phyloP scores from a whole-genome alignment of 2,329 filamentous ascomycete genomes.

The Paramyrothecium sp. region DNA sequence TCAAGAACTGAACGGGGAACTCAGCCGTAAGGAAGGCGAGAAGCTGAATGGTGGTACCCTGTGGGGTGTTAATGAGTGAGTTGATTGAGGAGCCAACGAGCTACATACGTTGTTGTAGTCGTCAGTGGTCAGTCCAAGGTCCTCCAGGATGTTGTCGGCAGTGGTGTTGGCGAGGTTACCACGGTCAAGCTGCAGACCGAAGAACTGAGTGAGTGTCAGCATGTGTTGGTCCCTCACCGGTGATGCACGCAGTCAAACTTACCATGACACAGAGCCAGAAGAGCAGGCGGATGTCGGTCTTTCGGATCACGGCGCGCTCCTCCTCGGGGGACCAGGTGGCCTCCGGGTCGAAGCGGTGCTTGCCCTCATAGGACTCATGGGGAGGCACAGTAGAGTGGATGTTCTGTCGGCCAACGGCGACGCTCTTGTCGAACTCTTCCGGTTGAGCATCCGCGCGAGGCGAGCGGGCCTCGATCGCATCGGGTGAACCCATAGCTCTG shows the following conservation, averaged over 20 bases:
- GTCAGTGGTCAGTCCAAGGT: conserved; percentile 44
- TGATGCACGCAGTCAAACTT: conserved; percentile 2
- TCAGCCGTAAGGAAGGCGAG: conserved; percentile 54
- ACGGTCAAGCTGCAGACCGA: conserved; percentile 62
- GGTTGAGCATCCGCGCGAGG: conserved; percentile 19
- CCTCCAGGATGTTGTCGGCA: conserved; percentile 60
- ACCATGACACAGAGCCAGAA: conserved; percentile 43
- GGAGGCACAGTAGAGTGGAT: conserved; percentile 27
- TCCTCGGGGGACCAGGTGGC: conserved; percentile 54
- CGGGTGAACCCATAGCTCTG: conserved; percentile 15
- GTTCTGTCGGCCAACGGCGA: conserved; percentile 36
- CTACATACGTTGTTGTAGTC: conserved; percentile 51
- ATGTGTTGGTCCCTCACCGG: no score
- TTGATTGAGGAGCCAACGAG: background rate
- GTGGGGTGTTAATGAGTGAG: background rate
- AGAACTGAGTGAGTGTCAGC: conserved; percentile 39
- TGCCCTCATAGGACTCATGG: conserved; percentile 35
- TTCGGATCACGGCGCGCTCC: conserved; percentile 54
- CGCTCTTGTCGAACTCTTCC: conserved; percentile 20
- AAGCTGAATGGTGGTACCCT: conserved; percentile 54
- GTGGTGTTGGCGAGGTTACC: conserved; percentile 63
- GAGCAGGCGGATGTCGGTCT: conserved; percentile 43
- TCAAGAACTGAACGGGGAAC: conserved; percentile 57
- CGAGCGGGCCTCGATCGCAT: conserved; percentile 25
- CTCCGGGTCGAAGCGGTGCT: conserved; percentile 38